Percentiles rank a stretch among this genome's conserved stretches.
Conservation (phyloP, 192 early-diverging fungal genomes). For the Physocladia obscura region DNA sequence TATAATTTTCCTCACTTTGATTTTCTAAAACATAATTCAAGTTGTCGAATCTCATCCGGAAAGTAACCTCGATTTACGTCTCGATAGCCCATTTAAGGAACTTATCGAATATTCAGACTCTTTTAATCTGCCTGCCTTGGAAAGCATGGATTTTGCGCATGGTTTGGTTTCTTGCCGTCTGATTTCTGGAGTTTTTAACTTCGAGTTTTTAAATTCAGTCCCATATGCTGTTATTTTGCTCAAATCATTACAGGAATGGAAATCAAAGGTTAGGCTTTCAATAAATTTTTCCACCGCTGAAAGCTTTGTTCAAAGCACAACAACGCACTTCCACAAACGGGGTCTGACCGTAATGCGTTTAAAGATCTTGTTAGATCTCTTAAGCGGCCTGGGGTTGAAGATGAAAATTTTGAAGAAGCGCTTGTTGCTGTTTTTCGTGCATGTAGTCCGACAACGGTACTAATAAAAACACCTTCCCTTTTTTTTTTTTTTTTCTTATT, state of each 20-base stretch:
- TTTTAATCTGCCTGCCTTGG: slow-evolving; percentile 68
- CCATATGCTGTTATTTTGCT: slow-evolving; percentile 84
- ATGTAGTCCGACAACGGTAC: slow-evolving; percentile 54
- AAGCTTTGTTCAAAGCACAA: slow-evolving; percentile 44
- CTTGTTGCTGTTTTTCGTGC: slow-evolving; percentile 62
- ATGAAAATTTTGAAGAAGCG: slow-evolving; percentile 91
- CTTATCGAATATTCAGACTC: slow-evolving; percentile 59
- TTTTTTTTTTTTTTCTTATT: not conserved
- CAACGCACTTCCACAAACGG: slow-evolving; percentile 59
- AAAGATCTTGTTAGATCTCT: slow-evolving; percentile 55
- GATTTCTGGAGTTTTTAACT: not conserved
- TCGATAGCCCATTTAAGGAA: slow-evolving; percentile 79
- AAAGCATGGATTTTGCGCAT: slow-evolving; percentile 72
- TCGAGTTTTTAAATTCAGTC: slow-evolving; percentile 34
- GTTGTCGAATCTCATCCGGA: slow-evolving; percentile 91
- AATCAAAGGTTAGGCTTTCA: slow-evolving; percentile 50
- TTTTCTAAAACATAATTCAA: slow-evolving; percentile 33
- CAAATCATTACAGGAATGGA: slow-evolving; percentile 76
- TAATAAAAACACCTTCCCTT: slow-evolving; percentile 8
- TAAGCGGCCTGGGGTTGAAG: slow-evolving; percentile 47
- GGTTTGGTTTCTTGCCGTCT: not conserved
- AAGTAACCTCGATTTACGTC: slow-evolving; percentile 69
- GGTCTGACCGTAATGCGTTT: slow-evolving; percentile 65
- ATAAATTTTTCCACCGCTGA: not conserved
- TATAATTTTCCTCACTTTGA: slow-evolving; percentile 20